Percentiles rank a stretch among this genome's conserved stretches.
phyloP scores from a whole-genome alignment of 2,329 filamentous ascomycete species.

The Xylariaceae sp. region DNA sequence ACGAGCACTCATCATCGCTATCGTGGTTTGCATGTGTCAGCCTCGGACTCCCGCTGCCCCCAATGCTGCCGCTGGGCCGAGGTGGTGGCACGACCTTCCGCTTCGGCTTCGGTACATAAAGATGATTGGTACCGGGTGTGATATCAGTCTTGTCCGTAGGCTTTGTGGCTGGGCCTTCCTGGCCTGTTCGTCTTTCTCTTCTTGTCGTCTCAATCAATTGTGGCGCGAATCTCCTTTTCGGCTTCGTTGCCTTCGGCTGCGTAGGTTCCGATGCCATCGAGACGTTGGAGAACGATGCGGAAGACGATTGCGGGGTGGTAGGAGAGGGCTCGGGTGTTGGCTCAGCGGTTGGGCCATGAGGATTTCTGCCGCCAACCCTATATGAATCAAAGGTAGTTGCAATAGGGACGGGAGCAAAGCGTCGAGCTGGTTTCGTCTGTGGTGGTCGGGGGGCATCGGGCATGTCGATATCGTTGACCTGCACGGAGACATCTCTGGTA shows the following conservation, averaged over 20 bases:
- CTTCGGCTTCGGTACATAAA: constrained; percentile 47
- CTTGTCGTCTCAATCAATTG: constrained; percentile 78
- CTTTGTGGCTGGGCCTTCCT: constrained; percentile 57
- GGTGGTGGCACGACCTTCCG: constrained; percentile 27
- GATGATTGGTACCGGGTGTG: constrained; percentile 59
- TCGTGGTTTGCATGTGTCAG: constrained; percentile 20
- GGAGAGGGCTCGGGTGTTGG: constrained; percentile 52
- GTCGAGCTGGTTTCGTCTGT: constrained; percentile 34
- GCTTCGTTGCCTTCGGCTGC: constrained; percentile 21
- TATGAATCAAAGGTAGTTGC: constrained; percentile 66
- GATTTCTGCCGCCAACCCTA: constrained; percentile 39
- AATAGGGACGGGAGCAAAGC: constrained; percentile 66
- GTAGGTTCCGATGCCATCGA: constrained; percentile 1
- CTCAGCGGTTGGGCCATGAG: constrained; percentile 52
- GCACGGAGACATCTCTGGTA: constrained; percentile 29
- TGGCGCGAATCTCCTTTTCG: constrained; percentile 62
- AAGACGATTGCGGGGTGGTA: constrained; percentile 42
- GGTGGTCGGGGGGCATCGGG: constrained; percentile 20
- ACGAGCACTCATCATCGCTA: constrained; percentile 29
- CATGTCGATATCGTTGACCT: constrained; percentile 27
- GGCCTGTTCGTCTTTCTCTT: constrained; percentile 64
- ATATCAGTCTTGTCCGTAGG: constrained; percentile 70
- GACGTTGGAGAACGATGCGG: constrained; percentile 16
- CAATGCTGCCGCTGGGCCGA: constrained; percentile 21
- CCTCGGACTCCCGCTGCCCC: background rate